Evolutionary conservation across 1,284 basidiomycete genomes (phyloP).

Genomic region (Ustilago hordei): DNA sequence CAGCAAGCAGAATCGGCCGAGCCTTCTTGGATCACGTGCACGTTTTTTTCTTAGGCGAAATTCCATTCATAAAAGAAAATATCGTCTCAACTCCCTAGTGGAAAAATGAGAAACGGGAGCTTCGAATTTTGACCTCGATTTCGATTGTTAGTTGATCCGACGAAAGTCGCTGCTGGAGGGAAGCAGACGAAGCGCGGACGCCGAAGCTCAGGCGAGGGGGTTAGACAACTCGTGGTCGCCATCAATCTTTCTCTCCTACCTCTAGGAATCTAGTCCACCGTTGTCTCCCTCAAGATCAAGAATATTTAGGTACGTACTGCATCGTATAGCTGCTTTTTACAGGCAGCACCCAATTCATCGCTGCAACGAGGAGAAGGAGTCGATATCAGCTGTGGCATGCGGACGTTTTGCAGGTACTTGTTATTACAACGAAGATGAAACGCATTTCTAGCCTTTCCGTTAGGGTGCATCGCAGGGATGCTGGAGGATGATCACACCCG

Average conservation of each 20-base stretch:
- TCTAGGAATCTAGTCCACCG: slow-evolving; percentile 42
- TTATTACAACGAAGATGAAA: slow-evolving; percentile 13
- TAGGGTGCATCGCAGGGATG: slow-evolving; percentile 3
- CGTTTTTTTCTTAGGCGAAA: no score
- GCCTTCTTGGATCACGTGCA: neutral
- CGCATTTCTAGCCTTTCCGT: neutral
- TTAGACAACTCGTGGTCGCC: slow-evolving; percentile 27
- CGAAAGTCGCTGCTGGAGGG: neutral
- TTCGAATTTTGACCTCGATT: neutral
- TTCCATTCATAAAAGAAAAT: no score
- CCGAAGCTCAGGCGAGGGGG: neutral
- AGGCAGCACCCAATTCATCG: neutral
- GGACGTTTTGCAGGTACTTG: slow-evolving; percentile 26
- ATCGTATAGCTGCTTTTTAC: neutral
- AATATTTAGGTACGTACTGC: slow-evolving; percentile 40
- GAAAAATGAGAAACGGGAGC: neutral
- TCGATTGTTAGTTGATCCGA: neutral
- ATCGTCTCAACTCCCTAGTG: neutral
- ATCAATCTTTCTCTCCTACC: slow-evolving; percentile 33
- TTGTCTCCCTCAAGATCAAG: slow-evolving; percentile 55
- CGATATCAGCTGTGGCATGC: slow-evolving; percentile 27
- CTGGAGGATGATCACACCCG: slow-evolving; percentile 39
- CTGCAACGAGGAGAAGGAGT: slow-evolving; percentile 7
- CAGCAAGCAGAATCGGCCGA: neutral
- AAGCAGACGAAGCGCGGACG: neutral